Percentiles rank a stretch among this genome's conserved stretches.
These are phyloP conservation scores for Populus davidiana DNA, from an alignment of 345 rosid genomes.

Conservation along the genomic window DNA sequence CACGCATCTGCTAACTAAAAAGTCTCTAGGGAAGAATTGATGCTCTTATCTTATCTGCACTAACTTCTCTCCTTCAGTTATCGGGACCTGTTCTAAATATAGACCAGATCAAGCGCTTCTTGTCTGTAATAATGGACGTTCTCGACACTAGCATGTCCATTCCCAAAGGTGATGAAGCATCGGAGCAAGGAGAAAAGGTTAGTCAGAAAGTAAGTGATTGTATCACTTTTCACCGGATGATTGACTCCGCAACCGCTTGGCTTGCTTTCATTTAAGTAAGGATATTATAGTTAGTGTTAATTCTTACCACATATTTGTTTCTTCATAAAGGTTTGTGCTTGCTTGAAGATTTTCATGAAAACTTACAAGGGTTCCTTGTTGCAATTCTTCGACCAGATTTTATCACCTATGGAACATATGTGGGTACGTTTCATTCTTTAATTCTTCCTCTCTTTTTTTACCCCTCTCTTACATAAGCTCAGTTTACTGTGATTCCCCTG, in stretches of 20 bases:
- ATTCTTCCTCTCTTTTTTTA: neutral
- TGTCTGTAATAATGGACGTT: neutral
- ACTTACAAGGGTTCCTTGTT: constrained; percentile 6
- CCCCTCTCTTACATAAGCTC: neutral
- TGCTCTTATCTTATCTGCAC: neutral
- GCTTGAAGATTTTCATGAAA: constrained; percentile 10
- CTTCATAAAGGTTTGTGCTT: constrained; percentile 8
- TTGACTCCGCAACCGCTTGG: neutral
- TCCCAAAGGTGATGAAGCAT: neutral
- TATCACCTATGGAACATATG: neutral
- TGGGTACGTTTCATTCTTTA: constrained; percentile 1
- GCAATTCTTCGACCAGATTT: constrained; percentile 7
- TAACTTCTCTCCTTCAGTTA: constrained; percentile 9
- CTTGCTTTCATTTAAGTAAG: neutral
- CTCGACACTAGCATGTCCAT: neutral
- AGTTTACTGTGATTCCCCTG: neutral
- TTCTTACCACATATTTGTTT: neutral
- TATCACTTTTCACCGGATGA: neutral
- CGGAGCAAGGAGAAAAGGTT: neutral
- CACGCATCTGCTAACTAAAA: neutral
- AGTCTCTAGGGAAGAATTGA: neutral
- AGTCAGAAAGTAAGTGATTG: neutral
- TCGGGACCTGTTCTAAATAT: neutral
- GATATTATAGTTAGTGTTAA: neutral
- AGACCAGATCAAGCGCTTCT: constrained; percentile 2